These are phyloP conservation scores for Begonia peltatifolia DNA, from an alignment of 306 rosid species.

Conservation along the genomic window DNA sequence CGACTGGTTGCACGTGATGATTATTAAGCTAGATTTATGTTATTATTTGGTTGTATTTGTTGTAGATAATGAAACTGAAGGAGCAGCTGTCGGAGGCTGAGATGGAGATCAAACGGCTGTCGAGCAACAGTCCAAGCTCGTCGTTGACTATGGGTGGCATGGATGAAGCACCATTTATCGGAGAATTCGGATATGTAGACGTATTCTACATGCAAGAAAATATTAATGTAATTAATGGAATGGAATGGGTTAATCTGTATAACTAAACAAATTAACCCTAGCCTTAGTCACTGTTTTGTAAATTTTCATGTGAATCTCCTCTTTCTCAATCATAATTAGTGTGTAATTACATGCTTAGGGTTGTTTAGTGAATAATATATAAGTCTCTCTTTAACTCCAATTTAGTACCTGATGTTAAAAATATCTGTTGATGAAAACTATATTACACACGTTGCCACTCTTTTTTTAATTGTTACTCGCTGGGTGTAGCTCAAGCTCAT, in stretches of 20 bases:
- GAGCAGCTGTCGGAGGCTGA: conserved; percentile 43
- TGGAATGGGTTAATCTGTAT: conserved; percentile 55
- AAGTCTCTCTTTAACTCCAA: too few relatives aligned
- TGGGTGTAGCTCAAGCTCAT: too few relatives aligned
- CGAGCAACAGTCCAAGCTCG: conserved; percentile 44
- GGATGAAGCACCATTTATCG: conserved; percentile 38
- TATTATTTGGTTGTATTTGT: not conserved
- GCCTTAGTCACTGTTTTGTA: too few relatives aligned
- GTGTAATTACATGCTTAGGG: too few relatives aligned
- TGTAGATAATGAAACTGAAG: conserved; percentile 49
- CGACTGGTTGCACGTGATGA: not conserved
- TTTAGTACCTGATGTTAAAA: too few relatives aligned
- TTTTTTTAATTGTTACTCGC: too few relatives aligned
- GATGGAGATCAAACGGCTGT: conserved; percentile 40
- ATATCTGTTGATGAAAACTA: too few relatives aligned
- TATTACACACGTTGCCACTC: too few relatives aligned
- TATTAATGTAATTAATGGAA: conserved; percentile 22
- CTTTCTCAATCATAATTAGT: too few relatives aligned
- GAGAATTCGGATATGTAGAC: conserved; percentile 43
- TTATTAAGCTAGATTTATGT: too few relatives aligned
- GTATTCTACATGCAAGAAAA: conserved; percentile 28
- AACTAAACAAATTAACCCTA: conserved; percentile 16
- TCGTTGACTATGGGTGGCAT: conserved; percentile 40
- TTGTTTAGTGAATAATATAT: too few relatives aligned
- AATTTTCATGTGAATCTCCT: too few relatives aligned